Conservation (phyloP, 345 rosid genomes). For the Leavenworthia alabamica region DNA sequence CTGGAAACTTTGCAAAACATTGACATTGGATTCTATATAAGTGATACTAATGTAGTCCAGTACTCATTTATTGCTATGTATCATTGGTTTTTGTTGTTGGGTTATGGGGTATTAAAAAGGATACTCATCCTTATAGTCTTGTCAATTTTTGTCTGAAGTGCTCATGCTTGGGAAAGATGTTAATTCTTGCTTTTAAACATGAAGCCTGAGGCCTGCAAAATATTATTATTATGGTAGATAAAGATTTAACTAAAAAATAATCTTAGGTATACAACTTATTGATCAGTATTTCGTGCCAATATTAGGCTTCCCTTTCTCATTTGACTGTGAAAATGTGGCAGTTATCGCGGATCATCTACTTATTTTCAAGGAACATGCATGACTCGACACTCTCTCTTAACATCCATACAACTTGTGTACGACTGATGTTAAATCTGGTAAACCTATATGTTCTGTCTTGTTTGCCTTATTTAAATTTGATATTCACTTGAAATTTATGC, state of each 20-base stretch:
- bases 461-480: conserved; percentile 6
- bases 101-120: neutral
- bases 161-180: neutral
- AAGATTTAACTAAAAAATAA: neutral
- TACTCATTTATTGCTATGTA: conserved; percentile 3
- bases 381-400: conserved; percentile 87
- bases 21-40: neutral
- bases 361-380: conserved; percentile 96
- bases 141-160: neutral
- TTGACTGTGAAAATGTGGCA: conserved; percentile 39
- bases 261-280: conserved; percentile 7
- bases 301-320: conserved; percentile 2
- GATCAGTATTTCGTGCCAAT: conserved; percentile 9
- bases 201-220: neutral
- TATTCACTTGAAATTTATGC: conserved; percentile 11
- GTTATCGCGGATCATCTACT: conserved; percentile 89
- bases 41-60: conserved; percentile 9
- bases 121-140: neutral
- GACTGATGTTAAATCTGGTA: conserved; percentile 97
- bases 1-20: neutral
- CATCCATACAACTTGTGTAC: conserved; percentile 95
- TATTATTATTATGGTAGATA: neutral
- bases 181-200: conserved; percentile 1
- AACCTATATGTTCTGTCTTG: conserved; percentile 20
- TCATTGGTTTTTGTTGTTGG: conserved; percentile 6